Percentiles rank a stretch among this genome's conserved stretches.
phyloP scores from a whole-genome alignment of 2,329 filamentous ascomycete genomes.

The Alternaria longipes region DNA sequence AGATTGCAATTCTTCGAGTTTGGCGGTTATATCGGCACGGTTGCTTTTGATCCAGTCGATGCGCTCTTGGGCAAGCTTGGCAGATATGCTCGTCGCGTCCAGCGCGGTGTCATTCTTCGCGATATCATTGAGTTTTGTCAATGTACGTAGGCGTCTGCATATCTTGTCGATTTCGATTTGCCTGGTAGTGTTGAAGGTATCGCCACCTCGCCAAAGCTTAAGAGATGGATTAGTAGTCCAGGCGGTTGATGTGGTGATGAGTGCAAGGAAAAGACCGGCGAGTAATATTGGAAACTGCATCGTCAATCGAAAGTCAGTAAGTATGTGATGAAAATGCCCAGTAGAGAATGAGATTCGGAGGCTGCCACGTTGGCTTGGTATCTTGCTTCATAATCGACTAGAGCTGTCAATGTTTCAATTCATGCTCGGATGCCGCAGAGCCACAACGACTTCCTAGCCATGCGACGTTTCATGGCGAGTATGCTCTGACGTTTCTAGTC shows the following conservation, averaged over 20 bases:
- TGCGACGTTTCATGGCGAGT: constrained; percentile 5
- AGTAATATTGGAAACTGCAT: background rate
- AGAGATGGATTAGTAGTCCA: background rate
- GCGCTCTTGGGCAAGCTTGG: constrained; percentile 17
- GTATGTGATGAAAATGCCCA: background rate
- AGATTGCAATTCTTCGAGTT: constrained; percentile 31
- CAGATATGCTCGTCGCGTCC: constrained; percentile 30
- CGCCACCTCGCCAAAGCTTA: background rate
- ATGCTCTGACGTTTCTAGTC: background rate
- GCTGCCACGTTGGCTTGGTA: background rate
- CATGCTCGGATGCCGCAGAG: background rate
- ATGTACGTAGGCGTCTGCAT: constrained; percentile 33
- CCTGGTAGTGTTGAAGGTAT: background rate
- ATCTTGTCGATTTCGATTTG: constrained; percentile 5
- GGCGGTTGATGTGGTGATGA: background rate
- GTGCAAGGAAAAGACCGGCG: background rate
- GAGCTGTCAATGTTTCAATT: constrained; percentile 25
- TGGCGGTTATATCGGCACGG: constrained; percentile 29
- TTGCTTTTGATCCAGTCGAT: constrained; percentile 26
- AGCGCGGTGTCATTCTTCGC: constrained; percentile 39
- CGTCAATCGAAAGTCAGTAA: background rate
- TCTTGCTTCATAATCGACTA: background rate
- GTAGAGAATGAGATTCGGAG: background rate
- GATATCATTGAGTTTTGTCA: constrained; percentile 35
- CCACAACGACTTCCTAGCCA: background rate